Evolutionary conservation across 2,329 filamentous ascomycete species (phyloP).

Genomic region (Bipolaris victoriae): DNA sequence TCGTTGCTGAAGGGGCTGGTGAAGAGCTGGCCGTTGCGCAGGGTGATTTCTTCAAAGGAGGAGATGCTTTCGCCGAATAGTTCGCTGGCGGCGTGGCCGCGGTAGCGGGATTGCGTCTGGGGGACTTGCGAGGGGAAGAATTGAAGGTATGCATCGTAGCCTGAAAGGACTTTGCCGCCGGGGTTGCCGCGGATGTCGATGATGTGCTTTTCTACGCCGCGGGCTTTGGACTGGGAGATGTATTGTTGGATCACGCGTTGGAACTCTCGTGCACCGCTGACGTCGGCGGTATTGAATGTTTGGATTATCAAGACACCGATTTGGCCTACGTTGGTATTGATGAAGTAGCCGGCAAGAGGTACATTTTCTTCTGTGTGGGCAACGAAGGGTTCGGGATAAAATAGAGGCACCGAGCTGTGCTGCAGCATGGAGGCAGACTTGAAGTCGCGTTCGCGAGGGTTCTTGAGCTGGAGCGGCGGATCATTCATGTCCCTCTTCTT

Average conservation of each 20-base stretch:
- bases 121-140: conserved; percentile 58
- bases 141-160: conserved; percentile 58
- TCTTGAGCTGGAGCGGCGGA: conserved; percentile 36
- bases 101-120: conserved; percentile 56
- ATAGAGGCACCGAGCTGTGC: conserved; percentile 30
- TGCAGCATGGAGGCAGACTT: conserved; percentile 25
- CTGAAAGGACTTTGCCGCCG: conserved; percentile 58
- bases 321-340: conserved; percentile 50
- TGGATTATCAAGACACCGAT: conserved; percentile 55
- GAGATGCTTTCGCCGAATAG: conserved; percentile 35
- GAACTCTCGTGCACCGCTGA: conserved; percentile 39
- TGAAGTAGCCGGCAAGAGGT: conserved; percentile 55
- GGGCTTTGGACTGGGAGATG: conserved; percentile 54
- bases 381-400: conserved; percentile 49
- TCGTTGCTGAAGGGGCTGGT: conserved; percentile 47
- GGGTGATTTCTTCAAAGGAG: conserved; percentile 19
- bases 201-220: conserved; percentile 63
- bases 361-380: conserved; percentile 39
- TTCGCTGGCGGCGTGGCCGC: conserved; percentile 49
- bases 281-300: conserved; percentile 47
- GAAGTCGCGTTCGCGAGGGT: conserved; percentile 39
- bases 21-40: conserved; percentile 32
- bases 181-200: conserved; percentile 68
- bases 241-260: conserved; percentile 52
- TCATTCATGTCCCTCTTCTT: conserved; percentile 35